Evolutionary conservation across 495 filamentous ascomycete genomes (phyloP).

Genomic region (Jackrogersella minutella): DNA sequence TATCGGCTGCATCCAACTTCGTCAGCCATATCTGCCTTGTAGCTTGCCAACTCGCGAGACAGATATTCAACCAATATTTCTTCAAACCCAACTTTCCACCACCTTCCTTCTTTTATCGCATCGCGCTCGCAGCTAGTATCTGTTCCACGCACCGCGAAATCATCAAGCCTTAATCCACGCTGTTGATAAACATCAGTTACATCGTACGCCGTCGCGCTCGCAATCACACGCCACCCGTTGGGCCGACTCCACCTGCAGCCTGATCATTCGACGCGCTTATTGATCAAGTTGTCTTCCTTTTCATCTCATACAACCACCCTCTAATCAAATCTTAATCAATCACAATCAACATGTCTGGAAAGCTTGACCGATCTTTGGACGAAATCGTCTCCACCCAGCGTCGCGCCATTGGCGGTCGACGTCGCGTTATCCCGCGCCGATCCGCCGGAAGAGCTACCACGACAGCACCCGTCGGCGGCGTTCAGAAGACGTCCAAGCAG

Average conservation of each 20-base stretch:
- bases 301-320: conserved; percentile 24
- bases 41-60: conserved; percentile 12
- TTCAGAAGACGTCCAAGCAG: conserved; percentile 78
- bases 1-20: conserved; percentile 56
- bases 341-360: conserved; percentile 77
- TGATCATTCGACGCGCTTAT: conserved; percentile 29
- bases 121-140: conserved; percentile 4
- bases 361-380: conserved; percentile 94
- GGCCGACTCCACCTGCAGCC: conserved; percentile 17
- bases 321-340: conserved; percentile 28
- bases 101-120: background rate
- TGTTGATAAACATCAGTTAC: conserved; percentile 4
- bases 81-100: conserved; percentile 14
- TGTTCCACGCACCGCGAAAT: background rate
- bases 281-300: conserved; percentile 20
- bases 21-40: conserved; percentile 45
- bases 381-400: conserved; percentile 86
- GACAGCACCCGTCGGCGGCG: conserved; percentile 79
- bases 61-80: background rate
- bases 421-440: conserved; percentile 57
- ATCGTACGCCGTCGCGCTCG: conserved; percentile 13
- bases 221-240: conserved; percentile 16
- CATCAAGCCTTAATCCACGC: conserved; percentile 1
- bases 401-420: conserved; percentile 61
- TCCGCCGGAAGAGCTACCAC: conserved; percentile 59